Evolutionary conservation across 306 rosid species (phyloP), one percentile per base, ranked within the genome.

Genomic region (Dalbergia cochinchinensis): DNA sequence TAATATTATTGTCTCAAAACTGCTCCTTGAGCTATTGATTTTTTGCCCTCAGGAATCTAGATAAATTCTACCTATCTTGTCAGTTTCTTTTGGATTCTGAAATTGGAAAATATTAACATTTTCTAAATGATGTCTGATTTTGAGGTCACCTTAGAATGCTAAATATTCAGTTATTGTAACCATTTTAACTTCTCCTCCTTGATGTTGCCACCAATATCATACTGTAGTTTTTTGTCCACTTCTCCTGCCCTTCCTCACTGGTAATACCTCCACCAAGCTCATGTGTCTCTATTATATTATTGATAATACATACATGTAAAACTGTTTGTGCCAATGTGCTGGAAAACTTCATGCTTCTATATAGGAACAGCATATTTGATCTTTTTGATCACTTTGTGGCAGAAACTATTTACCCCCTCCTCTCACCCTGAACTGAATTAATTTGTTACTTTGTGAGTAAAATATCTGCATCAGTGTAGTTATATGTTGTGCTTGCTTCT

Each of bases 401-500:
- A 22, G 26, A 26, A 26, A 33, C 44, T 47, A 50, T 45, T 54
- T 54, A 54, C 8, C 13, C 14, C 37, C 59, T 42, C 74, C 26
- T 4, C 37, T n/a, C 22, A 12, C 64, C n/a, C 50, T 57, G 35
- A 65, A 20, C 22, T 19, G 48, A 18, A 19, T 34, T 33, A 34
- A 59, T 65, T 31, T 64, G 78, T 53, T 54, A 47, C 11, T 47
- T 47, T 47, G 8, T 19, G 51, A 35, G 41, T 9, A 72, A 18
- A 71, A 7, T 64, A 57, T 45, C 15, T 77, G 57, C 53, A 64
- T 71, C 60, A 42, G 18, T 69, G 4, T 7, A 54, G 47, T 51
- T 18, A 42, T 41, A 55, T 67, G 20, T 48, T 78, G 62, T 74
- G 64, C 69, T 70, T 16, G 63, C 63, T 64, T 57, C 12, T 79